Evolutionary conservation across 2,329 filamentous ascomycete species (phyloP), one percentile per base, ranked within the genome.

Genomic region (Hymenoscyphus fraxineus): DNA sequence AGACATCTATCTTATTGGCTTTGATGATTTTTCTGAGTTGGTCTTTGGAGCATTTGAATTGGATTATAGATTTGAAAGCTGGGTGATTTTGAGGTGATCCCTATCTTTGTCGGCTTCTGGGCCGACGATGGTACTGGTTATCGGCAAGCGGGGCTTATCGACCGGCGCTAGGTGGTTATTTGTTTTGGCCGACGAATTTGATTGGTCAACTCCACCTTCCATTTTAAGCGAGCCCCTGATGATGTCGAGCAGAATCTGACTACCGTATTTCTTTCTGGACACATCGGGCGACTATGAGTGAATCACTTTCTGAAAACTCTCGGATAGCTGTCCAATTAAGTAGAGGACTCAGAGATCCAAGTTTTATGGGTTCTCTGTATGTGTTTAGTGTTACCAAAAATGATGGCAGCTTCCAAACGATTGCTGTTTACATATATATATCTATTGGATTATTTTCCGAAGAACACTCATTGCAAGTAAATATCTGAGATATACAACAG

Each of bases 81-180:
- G 44, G 12, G 41, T 51, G 44, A 51, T 12, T 51, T 22, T 51
- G 44, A 22, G 27, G 3, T 27, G n/a, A 10, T 51, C 44, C 44
- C 44, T 10, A 51, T 19, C 44, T 51, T 58, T 35, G 56, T 58
- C 32, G 56, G 56, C 32, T 39, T 10, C 3, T 39, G 55, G 4
- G 27, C 55, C 55, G 55, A 58, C 19, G 27, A 31, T 38, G 22
- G 56, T 40, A 27, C 27, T 27, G 27, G 10, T 58, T 47, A 9
- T 47, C 41, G 41, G 41, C 41, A 47, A 47, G 41, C 44, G n/a
- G n/a, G 44, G 44, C 44, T 51, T 51, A 51, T 51, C 44, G 22
- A n/a, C 41, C 19, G n/a, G 15, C n/a, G 16, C 16, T 27, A 3
- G 27, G 27, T 47, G 41, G 41, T 19, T 47, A 47, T 47, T 16